Evolutionary conservation across 768 basidiomycete species (phyloP).

Genomic region (Pisolithus microcarpus): DNA sequence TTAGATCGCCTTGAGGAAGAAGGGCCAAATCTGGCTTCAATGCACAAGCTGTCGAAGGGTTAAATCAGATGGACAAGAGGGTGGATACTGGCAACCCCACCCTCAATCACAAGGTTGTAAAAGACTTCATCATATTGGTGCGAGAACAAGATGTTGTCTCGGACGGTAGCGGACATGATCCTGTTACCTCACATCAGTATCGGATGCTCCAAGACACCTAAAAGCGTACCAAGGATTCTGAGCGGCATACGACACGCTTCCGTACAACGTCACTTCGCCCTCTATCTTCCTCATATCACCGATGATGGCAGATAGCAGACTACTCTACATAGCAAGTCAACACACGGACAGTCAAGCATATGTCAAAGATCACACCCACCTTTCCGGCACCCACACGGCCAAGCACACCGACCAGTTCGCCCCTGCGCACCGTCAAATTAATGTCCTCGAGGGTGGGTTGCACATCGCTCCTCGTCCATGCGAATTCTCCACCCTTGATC

Average conservation of each 20-base stretch:
- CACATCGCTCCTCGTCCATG: slow-evolving; percentile 56
- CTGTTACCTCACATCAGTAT: slow-evolving; percentile 29
- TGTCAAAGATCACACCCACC: slow-evolving; percentile 28
- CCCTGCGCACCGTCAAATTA: slow-evolving; percentile 67
- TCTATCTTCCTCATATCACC: slow-evolving; percentile 79
- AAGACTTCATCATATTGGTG: slow-evolving; percentile 82
- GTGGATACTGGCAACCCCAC: slow-evolving; percentile 26
- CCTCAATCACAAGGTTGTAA: slow-evolving; percentile 77
- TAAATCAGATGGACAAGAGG: not conserved
- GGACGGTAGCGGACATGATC: slow-evolving; percentile 80
- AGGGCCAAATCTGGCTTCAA: slow-evolving; percentile 73
- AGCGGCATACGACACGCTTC: slow-evolving; percentile 74
- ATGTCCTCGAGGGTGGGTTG: slow-evolving; percentile 70
- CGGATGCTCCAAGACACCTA: not conserved
- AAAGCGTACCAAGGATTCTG: slow-evolving; percentile 73
- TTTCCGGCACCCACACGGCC: slow-evolving; percentile 92
- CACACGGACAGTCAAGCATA: not conserved
- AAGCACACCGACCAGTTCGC: slow-evolving; percentile 77
- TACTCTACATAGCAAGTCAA: slow-evolving; percentile 39
- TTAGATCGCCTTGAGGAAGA: slow-evolving; percentile 75
- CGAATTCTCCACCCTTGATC: slow-evolving; percentile 73
- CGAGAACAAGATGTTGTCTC: slow-evolving; percentile 89
- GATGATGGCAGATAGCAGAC: slow-evolving; percentile 70
- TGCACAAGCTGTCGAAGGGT: slow-evolving; percentile 59
- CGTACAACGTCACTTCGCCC: slow-evolving; percentile 63